phyloP scores from a whole-genome alignment of 768 basidiomycete species.

The Chalciporus pseudorubinellus region DNA sequence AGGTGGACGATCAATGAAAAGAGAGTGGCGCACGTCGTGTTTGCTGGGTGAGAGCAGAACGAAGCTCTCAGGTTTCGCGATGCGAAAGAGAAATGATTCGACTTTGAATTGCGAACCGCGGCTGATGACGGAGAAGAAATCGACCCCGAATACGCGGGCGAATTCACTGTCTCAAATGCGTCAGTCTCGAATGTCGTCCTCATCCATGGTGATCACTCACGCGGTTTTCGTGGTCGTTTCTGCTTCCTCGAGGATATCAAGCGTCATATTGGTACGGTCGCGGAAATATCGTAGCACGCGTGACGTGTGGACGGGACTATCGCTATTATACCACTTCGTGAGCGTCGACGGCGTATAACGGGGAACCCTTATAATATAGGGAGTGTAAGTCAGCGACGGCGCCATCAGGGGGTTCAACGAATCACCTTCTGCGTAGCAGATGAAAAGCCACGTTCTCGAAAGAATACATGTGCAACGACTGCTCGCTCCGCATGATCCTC shows the following conservation, averaged over 20 bases:
- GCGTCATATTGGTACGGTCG: conserved; percentile 60
- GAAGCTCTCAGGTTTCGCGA: conserved; percentile 93
- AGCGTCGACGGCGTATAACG: conserved; percentile 62
- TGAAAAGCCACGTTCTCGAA: conserved; percentile 91
- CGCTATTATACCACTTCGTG: conserved; percentile 65
- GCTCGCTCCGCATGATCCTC: conserved; percentile 88
- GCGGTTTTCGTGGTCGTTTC: conserved; percentile 89
- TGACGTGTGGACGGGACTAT: conserved; percentile 51
- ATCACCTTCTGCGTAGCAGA: conserved; percentile 70
- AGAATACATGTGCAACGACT: conserved; percentile 72
- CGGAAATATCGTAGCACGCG: conserved; percentile 62
- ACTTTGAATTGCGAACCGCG: conserved; percentile 99
- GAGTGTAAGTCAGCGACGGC: neutral
- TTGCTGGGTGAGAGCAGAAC: conserved; percentile 88
- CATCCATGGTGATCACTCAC: conserved; percentile 38
- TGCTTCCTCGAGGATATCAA: conserved; percentile 78
- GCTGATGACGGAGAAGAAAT: conserved; percentile 92
- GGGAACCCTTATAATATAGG: conserved; percentile 56
- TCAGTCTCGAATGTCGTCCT: neutral
- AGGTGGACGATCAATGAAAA: neutral
- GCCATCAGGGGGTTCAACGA: neutral
- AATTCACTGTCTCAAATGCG: conserved; percentile 65
- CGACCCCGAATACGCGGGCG: conserved; percentile 94
- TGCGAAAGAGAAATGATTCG: conserved; percentile 97
- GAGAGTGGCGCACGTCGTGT: conserved; percentile 58